Evolutionary conservation across 768 basidiomycete genomes (phyloP), one percentile per base, ranked within the genome.

Genomic region (Baorangia bicolor): DNA sequence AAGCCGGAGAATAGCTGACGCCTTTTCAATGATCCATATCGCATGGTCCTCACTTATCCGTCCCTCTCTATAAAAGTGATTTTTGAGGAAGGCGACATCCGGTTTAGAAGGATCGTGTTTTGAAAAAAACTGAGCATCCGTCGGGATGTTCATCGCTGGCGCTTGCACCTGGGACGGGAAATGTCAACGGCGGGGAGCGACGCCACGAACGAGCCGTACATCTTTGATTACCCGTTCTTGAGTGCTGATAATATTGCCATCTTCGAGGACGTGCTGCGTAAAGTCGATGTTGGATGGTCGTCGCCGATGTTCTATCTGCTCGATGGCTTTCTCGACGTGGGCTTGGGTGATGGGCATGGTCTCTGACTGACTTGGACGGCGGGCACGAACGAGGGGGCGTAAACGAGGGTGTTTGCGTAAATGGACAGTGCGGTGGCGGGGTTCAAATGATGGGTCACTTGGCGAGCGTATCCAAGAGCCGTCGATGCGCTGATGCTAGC

Each of bases 31-130:
- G 68, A 99, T 98, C 80, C 87, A 97, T 59, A 97, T 69, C 4
- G 97, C 97, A 71, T 98, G 94, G 42, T 95, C 92, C 71, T 98
- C 96, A 18, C 87, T 94, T 62, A 98, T 63, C 48, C 95, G 79
- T 0, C 96, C 96, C 72, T 98, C 96, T 34, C 97, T 84, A 73
- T 98, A 98, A 70, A 99, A 98, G 75, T 99, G 97, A 66, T 98
- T 98, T 79, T 98, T 99, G 59, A 99, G 81, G 73, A 94, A 98
- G 28, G 92, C 94, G 62, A 98, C 80, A 72, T 98, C 92, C 11
- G 96, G 96, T 73, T 96, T 98, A 28, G 86, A 81, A 41, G 83
- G 86, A 77, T 98, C 96, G 64, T 85, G 81, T 56, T 65, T 70
- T 55, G 90, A 87, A 76, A 88, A 98, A 82, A 98, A 99, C 71